phyloP scores from a whole-genome alignment of 192 early-diverging fungal genomes.

The Pilaira anomala region DNA sequence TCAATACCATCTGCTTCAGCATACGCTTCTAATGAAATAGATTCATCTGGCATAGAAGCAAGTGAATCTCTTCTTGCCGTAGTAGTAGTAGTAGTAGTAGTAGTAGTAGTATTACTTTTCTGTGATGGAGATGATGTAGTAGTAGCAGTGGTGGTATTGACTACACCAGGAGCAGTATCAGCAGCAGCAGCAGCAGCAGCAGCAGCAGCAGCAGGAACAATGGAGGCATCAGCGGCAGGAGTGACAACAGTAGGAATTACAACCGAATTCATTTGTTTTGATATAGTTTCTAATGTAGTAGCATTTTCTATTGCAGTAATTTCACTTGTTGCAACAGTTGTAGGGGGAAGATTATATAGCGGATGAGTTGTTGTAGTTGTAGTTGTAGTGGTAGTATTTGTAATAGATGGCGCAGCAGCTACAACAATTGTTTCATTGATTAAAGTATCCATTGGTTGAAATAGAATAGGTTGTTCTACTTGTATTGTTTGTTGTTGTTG shows the following conservation, averaged over 20 bases:
- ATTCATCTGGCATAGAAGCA: constrained; percentile 8
- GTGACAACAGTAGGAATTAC: too few relatives aligned
- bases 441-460: neutral
- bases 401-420: neutral
- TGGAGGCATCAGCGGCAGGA: too few relatives aligned
- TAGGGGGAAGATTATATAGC: too few relatives aligned
- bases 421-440: neutral
- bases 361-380: too few relatives aligned
- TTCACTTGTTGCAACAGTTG: too few relatives aligned
- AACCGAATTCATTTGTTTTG: too few relatives aligned
- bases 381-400: neutral
- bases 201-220: too few relatives aligned
- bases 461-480: neutral
- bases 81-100: neutral
- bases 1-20: constrained; percentile 41
- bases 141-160: neutral
- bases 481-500: constrained; percentile 7
- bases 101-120: neutral
- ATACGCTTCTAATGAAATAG: constrained; percentile 17
- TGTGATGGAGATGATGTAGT: neutral
- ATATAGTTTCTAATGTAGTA: too few relatives aligned
- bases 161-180: neutral
- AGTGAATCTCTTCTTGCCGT: constrained; percentile 9
- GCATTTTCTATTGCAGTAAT: too few relatives aligned
- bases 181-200: constrained; percentile 8